Conservation (phyloP, 169 alveolate species). For the Plasmodium malariae region DNA sequence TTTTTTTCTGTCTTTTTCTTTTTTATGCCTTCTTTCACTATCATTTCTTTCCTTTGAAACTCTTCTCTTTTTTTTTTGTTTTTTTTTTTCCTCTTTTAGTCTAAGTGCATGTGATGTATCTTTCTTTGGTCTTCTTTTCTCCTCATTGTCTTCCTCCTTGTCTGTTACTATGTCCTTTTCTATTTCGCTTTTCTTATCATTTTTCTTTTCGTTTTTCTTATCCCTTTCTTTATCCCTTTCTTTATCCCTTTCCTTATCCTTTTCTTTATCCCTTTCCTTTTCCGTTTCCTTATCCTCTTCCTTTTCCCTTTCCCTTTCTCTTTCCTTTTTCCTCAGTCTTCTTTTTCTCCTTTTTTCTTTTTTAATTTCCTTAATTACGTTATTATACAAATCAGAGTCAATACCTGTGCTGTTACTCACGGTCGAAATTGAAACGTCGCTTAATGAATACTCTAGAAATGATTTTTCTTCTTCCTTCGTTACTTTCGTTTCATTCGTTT, state of each 20-base stretch:
- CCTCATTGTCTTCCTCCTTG: background rate
- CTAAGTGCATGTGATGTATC: background rate
- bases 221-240: background rate
- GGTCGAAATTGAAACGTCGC: constrained; percentile 74
- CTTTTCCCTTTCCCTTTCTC: background rate
- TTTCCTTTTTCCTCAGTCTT: constrained; percentile 22
- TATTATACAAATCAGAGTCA: constrained; percentile 66
- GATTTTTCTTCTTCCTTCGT: no score
- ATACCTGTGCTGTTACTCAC: constrained; percentile 73
- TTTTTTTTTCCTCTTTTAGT: background rate
- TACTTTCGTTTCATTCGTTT: no score
- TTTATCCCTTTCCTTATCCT: background rate
- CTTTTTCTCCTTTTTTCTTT: constrained; percentile 42
- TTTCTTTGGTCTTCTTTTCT: constrained; percentile 5
- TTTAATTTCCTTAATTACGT: constrained; percentile 60
- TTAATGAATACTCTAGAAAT: constrained; percentile 25
- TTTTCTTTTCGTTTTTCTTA: background rate
- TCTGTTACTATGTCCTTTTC: background rate
- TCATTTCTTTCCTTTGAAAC: constrained; percentile 15
- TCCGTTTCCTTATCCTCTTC: background rate
- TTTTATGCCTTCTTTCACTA: constrained; percentile 39
- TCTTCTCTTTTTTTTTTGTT: background rate
- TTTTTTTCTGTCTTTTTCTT: constrained; percentile 16
- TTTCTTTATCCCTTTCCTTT: background rate
- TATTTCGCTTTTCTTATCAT: background rate